A percentile compares a stretch with the other conserved stretches of the same genome.
These are phyloP conservation scores for Orbilia javanica DNA, from an alignment of 2,329 filamentous ascomycete genomes.

Conservation along the genomic window DNA sequence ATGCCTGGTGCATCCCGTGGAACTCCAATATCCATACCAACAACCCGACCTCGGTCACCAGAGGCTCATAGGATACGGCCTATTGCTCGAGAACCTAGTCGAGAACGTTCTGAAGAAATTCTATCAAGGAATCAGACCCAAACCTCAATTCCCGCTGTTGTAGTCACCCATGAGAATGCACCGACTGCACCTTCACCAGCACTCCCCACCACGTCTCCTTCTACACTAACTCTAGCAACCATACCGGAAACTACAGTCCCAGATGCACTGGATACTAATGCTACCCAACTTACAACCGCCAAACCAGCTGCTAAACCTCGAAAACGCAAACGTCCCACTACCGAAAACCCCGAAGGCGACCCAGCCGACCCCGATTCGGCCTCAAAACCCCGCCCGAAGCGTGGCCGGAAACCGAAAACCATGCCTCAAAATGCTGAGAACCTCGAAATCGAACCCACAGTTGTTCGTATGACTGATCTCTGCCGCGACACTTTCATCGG, in stretches of 20 bases:
- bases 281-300: not conserved
- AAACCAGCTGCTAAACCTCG: constrained; percentile 35
- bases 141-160: constrained; percentile 31
- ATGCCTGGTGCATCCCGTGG: constrained; percentile 47
- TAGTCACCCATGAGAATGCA: constrained; percentile 27
- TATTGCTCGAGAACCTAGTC: constrained; percentile 24
- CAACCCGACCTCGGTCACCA: constrained; percentile 31
- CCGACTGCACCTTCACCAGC: constrained; percentile 23
- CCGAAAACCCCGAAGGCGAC: constrained; percentile 10
- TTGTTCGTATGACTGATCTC: constrained; percentile 79
- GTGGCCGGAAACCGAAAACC: constrained; percentile 65
- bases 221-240: not conserved
- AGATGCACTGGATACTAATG: constrained; percentile 11
- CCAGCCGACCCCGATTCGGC: not conserved
- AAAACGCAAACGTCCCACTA: constrained; percentile 26
- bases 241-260: not conserved
- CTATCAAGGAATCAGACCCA: constrained; percentile 30
- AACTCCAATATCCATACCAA: constrained; percentile 26
- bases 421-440: constrained; percentile 76
- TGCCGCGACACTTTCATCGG: constrained; percentile 78
- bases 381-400: constrained; percentile 41
- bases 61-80: constrained; percentile 38
- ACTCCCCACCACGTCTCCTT: not conserved
- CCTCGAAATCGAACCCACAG: constrained; percentile 74
- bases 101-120: constrained; percentile 35